A percentile compares a stretch with the other conserved stretches of the same genome.
Conservation (phyloP, 805 yeast species). For the Ogataea polymorpha region DNA sequence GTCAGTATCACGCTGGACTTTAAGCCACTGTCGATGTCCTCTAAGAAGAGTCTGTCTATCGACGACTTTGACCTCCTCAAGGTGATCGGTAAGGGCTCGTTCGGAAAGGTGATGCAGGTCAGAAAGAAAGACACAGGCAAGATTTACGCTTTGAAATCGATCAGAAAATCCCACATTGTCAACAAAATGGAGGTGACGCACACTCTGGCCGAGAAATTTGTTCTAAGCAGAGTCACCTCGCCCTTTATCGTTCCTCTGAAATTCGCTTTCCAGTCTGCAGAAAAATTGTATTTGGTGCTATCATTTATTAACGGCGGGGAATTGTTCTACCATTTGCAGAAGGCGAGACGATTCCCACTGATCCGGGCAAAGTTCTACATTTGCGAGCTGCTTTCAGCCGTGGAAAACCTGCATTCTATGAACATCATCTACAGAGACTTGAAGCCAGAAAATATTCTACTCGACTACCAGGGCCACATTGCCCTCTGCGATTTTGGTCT, state of each 20-base stretch:
- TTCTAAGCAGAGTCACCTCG: conserved; percentile 84
- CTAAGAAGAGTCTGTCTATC: conserved; percentile 66
- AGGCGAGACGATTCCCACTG: conserved; percentile 83
- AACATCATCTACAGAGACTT: conserved; percentile 93
- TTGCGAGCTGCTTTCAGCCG: conserved; percentile 89
- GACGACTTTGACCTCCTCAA: conserved; percentile 91
- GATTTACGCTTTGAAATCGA: conserved; percentile 90
- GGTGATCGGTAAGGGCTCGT: conserved; percentile 97
- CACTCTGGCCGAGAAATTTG: conserved; percentile 94
- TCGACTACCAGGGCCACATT: conserved; percentile 96
- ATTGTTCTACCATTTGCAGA: conserved; percentile 88
- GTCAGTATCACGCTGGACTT: conserved; percentile 41
- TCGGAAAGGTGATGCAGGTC: conserved; percentile 99
- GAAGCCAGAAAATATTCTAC: conserved; percentile 91
- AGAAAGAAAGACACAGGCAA: conserved; percentile 93
- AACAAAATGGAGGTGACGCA: conserved; percentile 94
- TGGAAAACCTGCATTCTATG: conserved; percentile 86
- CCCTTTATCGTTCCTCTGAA: conserved; percentile 96
- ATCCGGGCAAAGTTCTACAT: conserved; percentile 90
- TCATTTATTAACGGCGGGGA: conserved; percentile 98
- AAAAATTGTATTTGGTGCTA: conserved; percentile 83
- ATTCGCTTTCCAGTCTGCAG: conserved; percentile 96
- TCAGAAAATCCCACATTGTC: conserved; percentile 91
- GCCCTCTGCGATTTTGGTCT: conserved; percentile 97
- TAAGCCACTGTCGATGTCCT: conserved; percentile 33